Evolutionary conservation across 2,329 filamentous ascomycete species (phyloP).

Genomic region (Alternaria sp.): DNA sequence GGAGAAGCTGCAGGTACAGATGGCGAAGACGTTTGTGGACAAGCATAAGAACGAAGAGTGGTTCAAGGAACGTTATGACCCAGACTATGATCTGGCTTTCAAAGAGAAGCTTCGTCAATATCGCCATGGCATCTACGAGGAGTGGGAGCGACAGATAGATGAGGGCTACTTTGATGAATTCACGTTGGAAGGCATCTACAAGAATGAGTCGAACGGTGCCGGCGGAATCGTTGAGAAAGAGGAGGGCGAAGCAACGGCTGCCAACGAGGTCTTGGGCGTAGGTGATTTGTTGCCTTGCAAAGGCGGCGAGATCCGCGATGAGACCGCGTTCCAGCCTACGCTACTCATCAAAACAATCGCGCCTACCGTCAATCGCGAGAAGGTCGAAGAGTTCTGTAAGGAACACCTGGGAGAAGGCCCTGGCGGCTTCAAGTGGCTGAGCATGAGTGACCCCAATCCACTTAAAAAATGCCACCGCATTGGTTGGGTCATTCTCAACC

Average conservation of each 20-base stretch:
- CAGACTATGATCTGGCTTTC: slow-evolving; percentile 80
- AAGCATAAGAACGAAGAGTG: slow-evolving; percentile 96
- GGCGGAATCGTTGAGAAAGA: slow-evolving; percentile 91
- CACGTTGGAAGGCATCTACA: slow-evolving; percentile 91
- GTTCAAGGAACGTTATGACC: slow-evolving; percentile 95
- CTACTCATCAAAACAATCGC: slow-evolving; percentile 98
- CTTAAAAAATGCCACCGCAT: slow-evolving; percentile 97
- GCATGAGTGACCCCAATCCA: slow-evolving; percentile 94
- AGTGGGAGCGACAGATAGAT: slow-evolving; percentile 90
- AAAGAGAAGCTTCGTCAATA: slow-evolving; percentile 80
- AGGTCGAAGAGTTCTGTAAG: slow-evolving; percentile 92
- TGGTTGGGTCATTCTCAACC: slow-evolving; percentile 97
- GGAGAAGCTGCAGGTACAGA: slow-evolving; percentile 71
- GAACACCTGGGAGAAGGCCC: slow-evolving; percentile 91
- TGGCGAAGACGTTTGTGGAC: slow-evolving; percentile 89
- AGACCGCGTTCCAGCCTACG: slow-evolving; percentile 87
- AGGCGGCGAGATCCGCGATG: slow-evolving; percentile 88
- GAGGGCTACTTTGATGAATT: slow-evolving; percentile 92
- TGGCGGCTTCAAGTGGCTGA: slow-evolving; percentile 94
- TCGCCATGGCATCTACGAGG: slow-evolving; percentile 78
- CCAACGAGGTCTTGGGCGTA: slow-evolving; percentile 91
- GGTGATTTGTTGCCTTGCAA: slow-evolving; percentile 86
- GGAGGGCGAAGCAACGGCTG: slow-evolving; percentile 90
- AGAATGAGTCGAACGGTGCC: slow-evolving; percentile 87
- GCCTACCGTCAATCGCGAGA: slow-evolving; percentile 91